A percentile compares a stretch with the other conserved stretches of the same genome.
phyloP scores from a whole-genome alignment of 441 rosid genomes.

The Erysimum cheiri region DNA sequence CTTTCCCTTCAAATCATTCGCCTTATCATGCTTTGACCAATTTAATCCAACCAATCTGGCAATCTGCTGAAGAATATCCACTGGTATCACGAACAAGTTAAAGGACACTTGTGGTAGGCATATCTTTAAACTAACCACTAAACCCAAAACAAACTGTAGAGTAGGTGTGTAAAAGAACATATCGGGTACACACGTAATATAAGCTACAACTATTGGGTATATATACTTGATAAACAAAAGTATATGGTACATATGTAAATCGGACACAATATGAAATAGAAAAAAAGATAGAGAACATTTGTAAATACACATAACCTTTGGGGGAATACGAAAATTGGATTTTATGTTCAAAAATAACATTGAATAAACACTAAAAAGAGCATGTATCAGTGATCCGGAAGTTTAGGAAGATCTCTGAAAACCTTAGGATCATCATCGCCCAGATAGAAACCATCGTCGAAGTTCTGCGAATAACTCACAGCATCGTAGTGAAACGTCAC shows the following conservation, averaged over 20 bases:
- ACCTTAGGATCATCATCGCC: constrained; percentile 33
- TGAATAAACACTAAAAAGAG: neutral
- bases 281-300: neutral
- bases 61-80: neutral
- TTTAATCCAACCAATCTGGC: neutral
- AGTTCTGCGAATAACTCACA: constrained; percentile 77
- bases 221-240: neutral
- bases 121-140: no score
- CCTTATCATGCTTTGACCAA: neutral
- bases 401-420: constrained; percentile 20
- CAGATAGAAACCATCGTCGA: constrained; percentile 61
- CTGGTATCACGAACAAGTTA: neutral
- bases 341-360: neutral
- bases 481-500: constrained; percentile 72
- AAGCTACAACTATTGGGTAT: neutral
- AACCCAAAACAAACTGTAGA: no score
- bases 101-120: neutral
- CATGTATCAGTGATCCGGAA: neutral
- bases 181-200: neutral
- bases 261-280: no score
- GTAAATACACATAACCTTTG: neutral
- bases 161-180: neutral
- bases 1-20: neutral
- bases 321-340: neutral
- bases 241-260: neutral